Evolutionary conservation across 2,329 filamentous ascomycete genomes (phyloP).

Genomic region (Exserohilum rostratum): DNA sequence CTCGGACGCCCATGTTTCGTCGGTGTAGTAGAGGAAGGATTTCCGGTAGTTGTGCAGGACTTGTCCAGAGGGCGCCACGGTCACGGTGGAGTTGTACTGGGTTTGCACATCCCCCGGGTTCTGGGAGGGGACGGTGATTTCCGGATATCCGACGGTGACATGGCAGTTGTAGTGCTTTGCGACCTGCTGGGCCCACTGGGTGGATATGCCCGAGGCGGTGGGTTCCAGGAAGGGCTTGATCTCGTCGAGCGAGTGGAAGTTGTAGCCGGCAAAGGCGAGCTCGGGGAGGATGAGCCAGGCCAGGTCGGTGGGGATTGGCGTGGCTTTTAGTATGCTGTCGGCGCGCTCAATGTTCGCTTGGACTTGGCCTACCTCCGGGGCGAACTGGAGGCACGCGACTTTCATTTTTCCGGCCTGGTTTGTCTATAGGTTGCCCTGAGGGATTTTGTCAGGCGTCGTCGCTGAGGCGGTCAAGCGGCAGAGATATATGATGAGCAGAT

Average conservation of each 20-base stretch:
- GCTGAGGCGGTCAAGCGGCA: neutral
- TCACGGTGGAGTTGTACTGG: slow-evolving; percentile 65
- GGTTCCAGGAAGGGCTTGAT: slow-evolving; percentile 74
- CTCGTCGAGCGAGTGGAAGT: slow-evolving; percentile 72
- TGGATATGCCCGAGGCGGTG: slow-evolving; percentile 68
- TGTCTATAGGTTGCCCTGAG: neutral
- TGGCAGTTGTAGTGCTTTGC: slow-evolving; percentile 71
- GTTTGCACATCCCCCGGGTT: slow-evolving; percentile 27
- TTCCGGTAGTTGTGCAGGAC: slow-evolving; percentile 67
- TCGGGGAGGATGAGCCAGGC: slow-evolving; percentile 78
- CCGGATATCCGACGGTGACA: slow-evolving; percentile 77
- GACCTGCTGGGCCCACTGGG: slow-evolving; percentile 71
- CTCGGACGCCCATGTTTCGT: slow-evolving; percentile 68
- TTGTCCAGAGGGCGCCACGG: slow-evolving; percentile 61
- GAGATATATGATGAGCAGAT: neutral
- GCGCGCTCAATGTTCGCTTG: slow-evolving; percentile 73
- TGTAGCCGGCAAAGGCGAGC: slow-evolving; percentile 81
- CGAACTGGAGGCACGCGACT: slow-evolving; percentile 74
- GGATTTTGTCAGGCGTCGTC: neutral
- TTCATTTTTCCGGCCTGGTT: slow-evolving; percentile 57
- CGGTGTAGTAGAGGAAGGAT: slow-evolving; percentile 69
- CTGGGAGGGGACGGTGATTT: slow-evolving; percentile 50
- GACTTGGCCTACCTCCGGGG: slow-evolving; percentile 71
- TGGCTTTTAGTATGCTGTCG: slow-evolving; percentile 64
- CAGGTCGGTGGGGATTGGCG: slow-evolving; percentile 53